Evolutionary conservation across 768 basidiomycete genomes (phyloP), one percentile per base, ranked within the genome.

Genomic region (Cystobasidium tubakii): DNA sequence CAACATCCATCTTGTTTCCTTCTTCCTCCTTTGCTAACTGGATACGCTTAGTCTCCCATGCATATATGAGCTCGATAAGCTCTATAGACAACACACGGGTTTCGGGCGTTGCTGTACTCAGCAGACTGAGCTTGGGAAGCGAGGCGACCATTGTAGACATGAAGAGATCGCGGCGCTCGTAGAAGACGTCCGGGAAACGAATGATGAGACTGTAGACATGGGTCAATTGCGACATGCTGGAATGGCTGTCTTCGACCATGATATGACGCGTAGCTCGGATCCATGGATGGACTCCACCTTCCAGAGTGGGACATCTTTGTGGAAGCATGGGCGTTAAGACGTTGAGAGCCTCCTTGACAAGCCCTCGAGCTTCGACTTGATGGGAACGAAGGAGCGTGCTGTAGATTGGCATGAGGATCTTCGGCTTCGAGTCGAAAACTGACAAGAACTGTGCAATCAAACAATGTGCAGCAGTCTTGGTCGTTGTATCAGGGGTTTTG

Each of bases 101-200:
- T 77, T 98, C 96, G 27, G 84, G 79, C 10, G 87, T 89, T 13
- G 91, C 86, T 21, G 80, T 77, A 2, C 85, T 84, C 21, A 87
- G 85, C 79, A 94, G 86, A n/a, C 92, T 93, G 6, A 98, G 85
- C 80, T 93, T 94, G 66, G 86, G 85, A 75, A 99, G 84, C 12
- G 90, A 91, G 78, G 90, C 90, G 46, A 94, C 90, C 83, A 99
- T 93, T 79, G 93, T 90, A 0, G 92, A 90, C 17, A 97, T 87
- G 82, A 97, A 98, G 10, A 96, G 84, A 1, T 91, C 89, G 50
- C 96, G 89, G 73, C 92, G 91, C 50, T 91, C 88, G 83, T 89
- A 98, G 82, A 97, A 99, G 10, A 96, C 84, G 66, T 91, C 86
- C 0, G 90, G 87, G 74, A 97, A 92, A 74, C 92, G 90, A 75